Conservation (phyloP, 139 green algal species). For the Picochlorum sp. region DNA sequence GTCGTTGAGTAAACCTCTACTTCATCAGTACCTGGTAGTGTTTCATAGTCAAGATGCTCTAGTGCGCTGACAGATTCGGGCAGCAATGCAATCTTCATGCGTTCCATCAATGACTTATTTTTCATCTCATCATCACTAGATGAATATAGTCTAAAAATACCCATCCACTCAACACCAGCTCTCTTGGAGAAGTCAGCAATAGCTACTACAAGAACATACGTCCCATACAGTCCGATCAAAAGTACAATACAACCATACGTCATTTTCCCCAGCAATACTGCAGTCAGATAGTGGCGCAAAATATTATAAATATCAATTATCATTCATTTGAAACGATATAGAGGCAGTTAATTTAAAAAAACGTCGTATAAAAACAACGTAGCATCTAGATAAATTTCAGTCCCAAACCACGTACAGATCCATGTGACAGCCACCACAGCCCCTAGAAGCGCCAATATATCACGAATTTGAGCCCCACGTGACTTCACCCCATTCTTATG, state of each 20-base stretch:
- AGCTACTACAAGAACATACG: slow-evolving; percentile 60
- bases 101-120: background rate
- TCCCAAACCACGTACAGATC: background rate
- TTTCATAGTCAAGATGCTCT: too few species aligned
- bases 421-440: slow-evolving; percentile 16
- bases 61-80: too few species aligned
- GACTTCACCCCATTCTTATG: slow-evolving; percentile 39
- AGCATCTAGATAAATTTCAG: background rate
- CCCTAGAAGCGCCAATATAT: slow-evolving; percentile 48
- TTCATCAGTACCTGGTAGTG: background rate
- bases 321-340: background rate
- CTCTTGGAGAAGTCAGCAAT: slow-evolving; percentile 40
- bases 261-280: slow-evolving; percentile 13
- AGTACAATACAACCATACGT: slow-evolving; percentile 19
- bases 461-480: slow-evolving; percentile 61
- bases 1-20: slow-evolving; percentile 13
- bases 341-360: background rate
- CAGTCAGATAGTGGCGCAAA: slow-evolving; percentile 16
- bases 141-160: background rate
- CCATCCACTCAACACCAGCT: slow-evolving; percentile 29
- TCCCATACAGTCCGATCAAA: slow-evolving; percentile 43
- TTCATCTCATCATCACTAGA: background rate
- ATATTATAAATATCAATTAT: slow-evolving; percentile 2
- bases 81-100: background rate
- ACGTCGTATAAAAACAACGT: background rate